Base-by-base conservation (phyloP, 768 basidiomycete species). In the Suillus tomentosus region DNA sequence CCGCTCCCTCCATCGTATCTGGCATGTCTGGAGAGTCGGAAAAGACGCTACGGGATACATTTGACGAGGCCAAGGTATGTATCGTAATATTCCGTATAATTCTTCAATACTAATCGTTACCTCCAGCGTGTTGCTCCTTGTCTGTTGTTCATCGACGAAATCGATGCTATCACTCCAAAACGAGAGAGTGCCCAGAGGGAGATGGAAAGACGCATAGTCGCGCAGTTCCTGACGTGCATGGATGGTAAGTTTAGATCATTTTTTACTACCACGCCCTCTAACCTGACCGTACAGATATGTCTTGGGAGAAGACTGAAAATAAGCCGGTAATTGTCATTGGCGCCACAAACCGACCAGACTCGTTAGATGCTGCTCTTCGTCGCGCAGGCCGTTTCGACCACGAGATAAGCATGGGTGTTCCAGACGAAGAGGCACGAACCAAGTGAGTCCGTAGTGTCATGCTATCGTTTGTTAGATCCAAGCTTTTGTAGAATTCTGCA, bases 21-120 rank as follows among this genome's bases (percentile, higher is more conserved):
- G 96, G 97, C 1, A 97, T 99, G 95, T 97, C 95, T 0, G 97
- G 97, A 54, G 97, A 99, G 76, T 96, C 94, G 0, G 97, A 99
- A 74, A 99, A 96, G 80, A 96, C 95, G 0, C 78, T 99, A 6
- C 80, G 97, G 48, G 96, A 98, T 71, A 95, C 94, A 0, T 99
- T 99, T 71, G 96, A 97, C 37, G 96, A 99, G 75, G 97, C 97
- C 7, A 96, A 94, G 79, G 95, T 94, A 37, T 5, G 80, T 74
- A 6, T 31, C 6, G 3, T 27, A 2, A 42, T 40, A 13, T 10
- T 48, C 3, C 42, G 8, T 15, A n/a, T 15, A 11, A n/a, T 6
- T 43, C 47, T 34, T 48, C 47, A 2, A 13, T 19, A 15, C 31
- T n/a, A 6, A 58, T 24, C 36, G 3, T 45, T 15, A 47, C 51